Conservation (phyloP, 139 green algal species). For the Zygnema circumcarinatum region DNA sequence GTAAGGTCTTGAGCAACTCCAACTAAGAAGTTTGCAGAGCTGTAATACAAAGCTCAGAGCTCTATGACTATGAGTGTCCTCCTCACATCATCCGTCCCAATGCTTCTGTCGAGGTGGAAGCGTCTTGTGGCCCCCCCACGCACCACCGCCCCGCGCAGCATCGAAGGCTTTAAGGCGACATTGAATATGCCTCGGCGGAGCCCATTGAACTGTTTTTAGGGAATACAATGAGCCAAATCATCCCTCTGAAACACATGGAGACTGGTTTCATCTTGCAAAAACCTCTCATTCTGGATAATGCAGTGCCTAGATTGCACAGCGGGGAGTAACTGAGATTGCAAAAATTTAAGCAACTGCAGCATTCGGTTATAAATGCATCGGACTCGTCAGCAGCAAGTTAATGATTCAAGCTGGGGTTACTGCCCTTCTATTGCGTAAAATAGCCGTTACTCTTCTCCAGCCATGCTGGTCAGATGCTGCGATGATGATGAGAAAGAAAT, state of each 20-base stretch:
- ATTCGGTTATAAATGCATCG: no score
- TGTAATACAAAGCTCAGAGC: not conserved
- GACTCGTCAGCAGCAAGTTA: no score
- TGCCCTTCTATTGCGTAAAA: no score
- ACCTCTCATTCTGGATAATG: not conserved
- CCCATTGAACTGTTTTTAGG: slow-evolving; percentile 44
- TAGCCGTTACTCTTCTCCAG: no score
- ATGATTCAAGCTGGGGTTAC: no score
- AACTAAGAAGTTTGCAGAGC: not conserved
- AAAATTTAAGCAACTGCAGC: no score
- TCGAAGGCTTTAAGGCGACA: slow-evolving; percentile 17
- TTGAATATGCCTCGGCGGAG: slow-evolving; percentile 38
- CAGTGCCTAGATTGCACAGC: no score
- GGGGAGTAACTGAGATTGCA: no score
- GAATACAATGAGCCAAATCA: slow-evolving; percentile 8
- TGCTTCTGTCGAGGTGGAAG: slow-evolving; percentile 38
- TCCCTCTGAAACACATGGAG: not conserved
- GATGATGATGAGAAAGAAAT: no score
- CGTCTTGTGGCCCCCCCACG: not conserved
- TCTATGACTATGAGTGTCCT: not conserved
- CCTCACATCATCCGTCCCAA: slow-evolving; percentile 52
- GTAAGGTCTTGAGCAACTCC: not conserved
- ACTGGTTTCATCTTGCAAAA: not conserved
- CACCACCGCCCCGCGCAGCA: slow-evolving; percentile 25
- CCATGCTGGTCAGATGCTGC: no score